phyloP scores from a whole-genome alignment of 2,329 filamentous ascomycete species.

The Nemania sp. region DNA sequence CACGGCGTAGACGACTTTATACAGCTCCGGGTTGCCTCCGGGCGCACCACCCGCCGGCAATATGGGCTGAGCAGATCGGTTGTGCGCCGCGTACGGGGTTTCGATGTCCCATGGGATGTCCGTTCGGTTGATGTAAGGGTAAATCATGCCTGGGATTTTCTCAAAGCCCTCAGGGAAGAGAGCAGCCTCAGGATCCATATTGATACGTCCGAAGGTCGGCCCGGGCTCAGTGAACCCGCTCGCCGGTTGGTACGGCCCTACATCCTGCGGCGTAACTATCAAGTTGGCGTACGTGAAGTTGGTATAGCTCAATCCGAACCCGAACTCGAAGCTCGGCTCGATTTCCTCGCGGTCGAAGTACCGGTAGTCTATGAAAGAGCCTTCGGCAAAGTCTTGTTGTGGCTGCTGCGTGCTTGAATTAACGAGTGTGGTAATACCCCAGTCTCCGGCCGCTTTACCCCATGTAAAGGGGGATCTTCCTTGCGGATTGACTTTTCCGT shows the following conservation, averaged over 20 bases:
- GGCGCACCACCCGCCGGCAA: constrained; percentile 54
- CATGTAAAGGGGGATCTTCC: constrained; percentile 64
- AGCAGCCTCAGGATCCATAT: constrained; percentile 28
- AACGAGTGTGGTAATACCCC: constrained; percentile 65
- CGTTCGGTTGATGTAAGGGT: constrained; percentile 69
- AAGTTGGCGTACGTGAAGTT: constrained; percentile 75
- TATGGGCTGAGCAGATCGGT: constrained; percentile 60
- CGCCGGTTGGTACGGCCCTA: constrained; percentile 58
- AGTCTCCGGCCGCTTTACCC: constrained; percentile 66
- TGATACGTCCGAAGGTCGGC: constrained; percentile 62
- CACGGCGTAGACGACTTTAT: constrained; percentile 69
- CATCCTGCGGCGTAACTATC: constrained; percentile 51
- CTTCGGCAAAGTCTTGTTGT: constrained; percentile 75
- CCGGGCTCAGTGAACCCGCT: constrained; percentile 64
- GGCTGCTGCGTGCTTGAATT: constrained; percentile 67
- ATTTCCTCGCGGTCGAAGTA: constrained; percentile 68
- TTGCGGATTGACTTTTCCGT: constrained; percentile 74
- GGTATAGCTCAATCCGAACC: constrained; percentile 80
- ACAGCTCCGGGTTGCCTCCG: constrained; percentile 68
- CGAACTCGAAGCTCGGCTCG: constrained; percentile 77
- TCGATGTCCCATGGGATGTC: constrained; percentile 47
- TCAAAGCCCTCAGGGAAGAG: constrained; percentile 56
- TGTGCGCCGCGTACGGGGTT: constrained; percentile 59
- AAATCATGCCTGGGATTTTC: constrained; percentile 61
- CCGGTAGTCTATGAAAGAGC: constrained; percentile 79